These are phyloP conservation scores for Lanmaoa pseudosensibilis DNA, from an alignment of 768 basidiomycete genomes.

Conservation along the genomic window DNA sequence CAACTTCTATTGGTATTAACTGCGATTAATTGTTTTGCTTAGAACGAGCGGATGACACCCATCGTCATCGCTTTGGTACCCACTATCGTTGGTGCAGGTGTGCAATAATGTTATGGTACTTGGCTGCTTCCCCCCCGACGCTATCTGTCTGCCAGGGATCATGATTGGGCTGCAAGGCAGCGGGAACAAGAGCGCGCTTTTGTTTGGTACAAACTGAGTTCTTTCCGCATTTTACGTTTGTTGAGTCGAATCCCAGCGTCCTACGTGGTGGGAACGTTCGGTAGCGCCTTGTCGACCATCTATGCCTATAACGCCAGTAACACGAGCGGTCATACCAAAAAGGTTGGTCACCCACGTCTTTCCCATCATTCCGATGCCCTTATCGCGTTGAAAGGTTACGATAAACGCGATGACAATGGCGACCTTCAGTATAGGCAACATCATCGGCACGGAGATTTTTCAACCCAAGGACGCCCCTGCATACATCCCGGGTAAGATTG, in stretches of 20 bases:
- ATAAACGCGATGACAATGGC: conserved; percentile 60
- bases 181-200: conserved; percentile 48
- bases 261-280: conserved; percentile 56
- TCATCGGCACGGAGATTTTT: conserved; percentile 64
- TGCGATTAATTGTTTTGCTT: background rate
- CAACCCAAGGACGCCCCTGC: conserved; percentile 58
- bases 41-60: conserved; percentile 62
- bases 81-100: conserved; percentile 57
- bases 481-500: conserved; percentile 67
- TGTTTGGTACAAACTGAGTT: conserved; percentile 47
- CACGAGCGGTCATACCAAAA: conserved; percentile 66
- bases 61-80: conserved; percentile 58
- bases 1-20: background rate
- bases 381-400: conserved; percentile 39
- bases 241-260: conserved; percentile 35
- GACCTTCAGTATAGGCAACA: conserved; percentile 57
- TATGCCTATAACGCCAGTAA: conserved; percentile 69
- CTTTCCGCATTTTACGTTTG: background rate
- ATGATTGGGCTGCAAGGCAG: conserved; percentile 54
- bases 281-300: conserved; percentile 56
- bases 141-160: conserved; percentile 35
- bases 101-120: background rate
- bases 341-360: conserved; percentile 30
- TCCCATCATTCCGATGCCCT: background rate
- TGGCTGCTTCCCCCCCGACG: background rate